These are phyloP conservation scores for Solanum corneliomulleri DNA, from an alignment of 257 asterid species.

Conservation along the genomic window DNA sequence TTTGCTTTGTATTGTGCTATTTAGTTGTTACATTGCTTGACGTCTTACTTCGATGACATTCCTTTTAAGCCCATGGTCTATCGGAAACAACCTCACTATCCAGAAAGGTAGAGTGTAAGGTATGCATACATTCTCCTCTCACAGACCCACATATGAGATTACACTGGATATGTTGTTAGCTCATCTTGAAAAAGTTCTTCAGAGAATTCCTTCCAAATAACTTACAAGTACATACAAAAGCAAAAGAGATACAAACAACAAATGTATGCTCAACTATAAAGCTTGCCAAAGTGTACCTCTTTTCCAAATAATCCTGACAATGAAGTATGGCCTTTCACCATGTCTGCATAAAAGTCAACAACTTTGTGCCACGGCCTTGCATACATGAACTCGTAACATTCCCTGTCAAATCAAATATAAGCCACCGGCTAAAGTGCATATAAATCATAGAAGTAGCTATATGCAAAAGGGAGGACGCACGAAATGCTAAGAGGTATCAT, in stretches of 20 bases:
- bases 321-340: conserved; percentile 51
- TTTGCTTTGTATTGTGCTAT: not conserved
- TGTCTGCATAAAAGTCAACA: conserved; percentile 50
- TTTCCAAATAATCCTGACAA: conserved; percentile 41
- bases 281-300: conserved; percentile 35
- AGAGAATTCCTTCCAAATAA: not conserved
- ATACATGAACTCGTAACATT: conserved; percentile 76
- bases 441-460: not conserved
- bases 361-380: conserved; percentile 68
- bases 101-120: not conserved
- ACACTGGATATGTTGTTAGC: not conserved
- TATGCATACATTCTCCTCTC: not conserved
- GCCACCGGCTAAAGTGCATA: not conserved
- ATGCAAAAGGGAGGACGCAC: not conserved
- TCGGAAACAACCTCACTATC: not conserved
- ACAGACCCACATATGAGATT: not conserved
- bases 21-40: not conserved
- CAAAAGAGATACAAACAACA: not conserved
- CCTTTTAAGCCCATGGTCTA: not conserved
- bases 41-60: not conserved
- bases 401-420: conserved; percentile 38
- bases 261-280: not conserved
- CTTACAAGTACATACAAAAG: not conserved
- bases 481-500: not conserved
- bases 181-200: not conserved